Percentiles rank a stretch among this genome's conserved stretches.
phyloP scores from a whole-genome alignment of 345 rosid genomes.

The Cardiospermum halicacabum region DNA sequence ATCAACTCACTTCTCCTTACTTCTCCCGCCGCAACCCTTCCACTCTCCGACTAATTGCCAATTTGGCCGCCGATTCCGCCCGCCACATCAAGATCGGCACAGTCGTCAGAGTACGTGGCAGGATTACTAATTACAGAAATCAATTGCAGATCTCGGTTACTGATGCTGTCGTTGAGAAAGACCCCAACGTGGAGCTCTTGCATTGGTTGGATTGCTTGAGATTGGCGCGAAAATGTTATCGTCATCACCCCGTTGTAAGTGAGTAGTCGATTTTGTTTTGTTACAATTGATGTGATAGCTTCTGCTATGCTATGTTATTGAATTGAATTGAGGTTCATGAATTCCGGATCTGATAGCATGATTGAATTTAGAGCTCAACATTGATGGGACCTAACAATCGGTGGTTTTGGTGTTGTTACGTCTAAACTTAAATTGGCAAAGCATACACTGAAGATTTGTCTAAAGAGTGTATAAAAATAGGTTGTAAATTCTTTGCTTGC shows the following conservation, averaged over 20 bases:
- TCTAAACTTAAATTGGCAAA: slow-evolving; percentile 1
- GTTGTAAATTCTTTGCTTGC: slow-evolving; percentile 1
- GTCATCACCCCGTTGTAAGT: slow-evolving; percentile 16
- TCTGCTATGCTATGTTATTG: background rate
- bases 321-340: background rate
- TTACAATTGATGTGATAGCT: background rate
- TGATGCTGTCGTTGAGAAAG: slow-evolving; percentile 59
- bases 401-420: background rate
- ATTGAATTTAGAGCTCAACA: too few species aligned
- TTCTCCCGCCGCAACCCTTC: slow-evolving; percentile 39
- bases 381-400: background rate
- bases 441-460: background rate
- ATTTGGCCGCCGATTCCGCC: slow-evolving; percentile 38
- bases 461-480: background rate
- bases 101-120: slow-evolving; percentile 67
- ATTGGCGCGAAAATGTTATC: slow-evolving; percentile 36
- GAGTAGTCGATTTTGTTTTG: background rate
- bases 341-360: too few species aligned
- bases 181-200: slow-evolving; percentile 75
- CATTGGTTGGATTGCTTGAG: slow-evolving; percentile 71
- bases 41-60: slow-evolving; percentile 45
- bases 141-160: slow-evolving; percentile 58
- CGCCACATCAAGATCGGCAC: slow-evolving; percentile 42
- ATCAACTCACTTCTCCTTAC: slow-evolving; percentile 56
- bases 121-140: slow-evolving; percentile 52